These are phyloP conservation scores for Rhodamnia rubescens DNA, from an alignment of 345 rosid species.

Conservation along the genomic window DNA sequence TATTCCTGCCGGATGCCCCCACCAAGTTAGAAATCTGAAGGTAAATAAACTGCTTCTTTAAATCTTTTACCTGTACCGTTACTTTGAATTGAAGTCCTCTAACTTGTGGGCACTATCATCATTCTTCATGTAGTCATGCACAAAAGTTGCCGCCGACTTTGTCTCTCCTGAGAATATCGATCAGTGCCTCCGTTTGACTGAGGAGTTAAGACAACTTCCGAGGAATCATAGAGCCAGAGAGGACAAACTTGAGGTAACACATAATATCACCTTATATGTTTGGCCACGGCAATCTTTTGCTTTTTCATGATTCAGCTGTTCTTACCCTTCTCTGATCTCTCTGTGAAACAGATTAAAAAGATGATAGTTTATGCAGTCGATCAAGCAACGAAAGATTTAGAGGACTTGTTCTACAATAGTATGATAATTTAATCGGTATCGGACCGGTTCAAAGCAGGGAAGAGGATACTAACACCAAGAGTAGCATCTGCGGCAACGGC, in stretches of 20 bases:
- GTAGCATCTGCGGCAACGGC: neutral
- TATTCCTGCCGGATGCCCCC: conserved; percentile 97
- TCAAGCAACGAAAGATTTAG: conserved; percentile 11
- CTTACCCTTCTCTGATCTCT: neutral
- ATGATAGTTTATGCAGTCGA: conserved; percentile 61
- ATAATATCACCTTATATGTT: neutral
- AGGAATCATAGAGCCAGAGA: conserved; percentile 70
- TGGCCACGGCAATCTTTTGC: neutral
- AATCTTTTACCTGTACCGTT: neutral
- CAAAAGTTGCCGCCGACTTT: conserved; percentile 88
- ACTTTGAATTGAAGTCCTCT: neutral
- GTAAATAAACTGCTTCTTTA: conserved; percentile 10
- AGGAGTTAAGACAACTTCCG: conserved; percentile 86
- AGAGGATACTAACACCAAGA: neutral
- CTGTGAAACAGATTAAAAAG: conserved; percentile 53
- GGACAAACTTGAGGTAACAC: conserved; percentile 83
- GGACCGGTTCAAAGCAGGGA: neutral
- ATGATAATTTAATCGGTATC: neutral
- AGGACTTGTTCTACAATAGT: neutral
- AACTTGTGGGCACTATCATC: neutral
- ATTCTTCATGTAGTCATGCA: conserved; percentile 48
- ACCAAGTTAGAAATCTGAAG: conserved; percentile 94
- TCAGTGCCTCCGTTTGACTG: conserved; percentile 66
- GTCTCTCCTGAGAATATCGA: conserved; percentile 79
- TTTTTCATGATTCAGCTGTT: neutral